Percentiles rank a stretch among this genome's conserved stretches.
Evolutionary conservation across 768 basidiomycete genomes (phyloP).

Genomic region (Gloeophyllum trabeum): DNA sequence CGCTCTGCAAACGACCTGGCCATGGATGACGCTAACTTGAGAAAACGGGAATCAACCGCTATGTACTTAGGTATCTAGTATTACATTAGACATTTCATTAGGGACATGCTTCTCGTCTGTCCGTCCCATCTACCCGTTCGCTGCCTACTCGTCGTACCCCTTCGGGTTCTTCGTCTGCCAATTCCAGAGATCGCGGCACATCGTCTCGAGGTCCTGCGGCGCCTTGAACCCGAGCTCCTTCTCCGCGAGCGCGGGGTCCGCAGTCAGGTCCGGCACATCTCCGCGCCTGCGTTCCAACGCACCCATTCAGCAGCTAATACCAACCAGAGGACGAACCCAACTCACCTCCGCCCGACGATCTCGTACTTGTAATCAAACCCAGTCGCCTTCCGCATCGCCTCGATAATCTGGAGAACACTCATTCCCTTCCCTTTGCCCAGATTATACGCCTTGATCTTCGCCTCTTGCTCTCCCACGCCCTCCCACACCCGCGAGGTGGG

Average conservation of each 20-base stretch:
- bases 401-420: slow-evolving; percentile 88
- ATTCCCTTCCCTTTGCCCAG: slow-evolving; percentile 88
- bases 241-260: slow-evolving; percentile 85
- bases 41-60: no score
- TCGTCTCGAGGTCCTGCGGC: slow-evolving; percentile 67
- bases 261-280: slow-evolving; percentile 94
- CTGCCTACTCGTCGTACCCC: slow-evolving; percentile 52
- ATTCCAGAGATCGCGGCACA: slow-evolving; percentile 97
- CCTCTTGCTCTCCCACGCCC: slow-evolving; percentile 34
- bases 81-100: no score
- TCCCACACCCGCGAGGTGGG: slow-evolving; percentile 52
- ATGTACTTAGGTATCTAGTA: no score
- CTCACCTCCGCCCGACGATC: slow-evolving; percentile 83
- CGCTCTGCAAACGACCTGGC: no score
- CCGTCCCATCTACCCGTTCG: no score
- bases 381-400: slow-evolving; percentile 89
- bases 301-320: no score
- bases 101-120: no score
- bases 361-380: slow-evolving; percentile 84
- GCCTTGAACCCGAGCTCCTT: slow-evolving; percentile 91
- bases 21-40: no score
- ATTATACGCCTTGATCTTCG: slow-evolving; percentile 89
- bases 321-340: no score
- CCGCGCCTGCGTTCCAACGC: slow-evolving; percentile 44
- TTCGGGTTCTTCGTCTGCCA: slow-evolving; percentile 92